phyloP scores from a whole-genome alignment of 208 protist genomes.

The Leishmania aethiopica region DNA sequence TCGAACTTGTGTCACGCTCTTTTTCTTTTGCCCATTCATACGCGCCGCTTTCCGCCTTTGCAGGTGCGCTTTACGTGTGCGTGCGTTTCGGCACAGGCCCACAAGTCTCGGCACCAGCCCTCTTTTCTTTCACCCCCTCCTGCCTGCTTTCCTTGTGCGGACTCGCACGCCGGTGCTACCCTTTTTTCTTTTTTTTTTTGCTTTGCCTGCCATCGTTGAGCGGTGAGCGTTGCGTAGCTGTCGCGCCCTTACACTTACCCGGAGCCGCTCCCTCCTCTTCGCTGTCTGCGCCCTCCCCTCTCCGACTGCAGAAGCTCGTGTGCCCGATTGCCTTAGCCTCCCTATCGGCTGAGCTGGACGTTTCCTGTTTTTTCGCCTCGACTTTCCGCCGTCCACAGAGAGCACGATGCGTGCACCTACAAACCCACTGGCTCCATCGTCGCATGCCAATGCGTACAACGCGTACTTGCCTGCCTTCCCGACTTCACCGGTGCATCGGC shows the following conservation, averaged over 20 bases:
- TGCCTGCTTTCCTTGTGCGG: not conserved
- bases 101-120: not conserved
- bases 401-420: not conserved
- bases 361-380: not conserved
- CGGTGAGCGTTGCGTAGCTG: too few species aligned
- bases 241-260: not conserved
- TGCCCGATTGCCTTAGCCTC: not conserved
- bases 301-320: not conserved
- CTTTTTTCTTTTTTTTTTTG: not conserved
- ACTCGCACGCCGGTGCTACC: not conserved
- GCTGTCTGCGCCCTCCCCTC: not conserved
- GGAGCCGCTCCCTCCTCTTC: not conserved
- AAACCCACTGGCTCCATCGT: not conserved
- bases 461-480: too few species aligned
- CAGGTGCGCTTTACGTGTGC: too few species aligned
- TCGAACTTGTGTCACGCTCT: not conserved
- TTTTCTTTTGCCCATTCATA: too few species aligned
- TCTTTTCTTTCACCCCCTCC: not conserved
- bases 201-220: not conserved
- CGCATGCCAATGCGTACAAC: not conserved
- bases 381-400: not conserved
- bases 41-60: too few species aligned
- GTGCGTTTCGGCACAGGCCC: not conserved
- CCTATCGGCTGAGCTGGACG: not conserved
- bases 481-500: too few species aligned